Evolutionary conservation across 306 rosid species (phyloP), one percentile per base, ranked within the genome.

Genomic region (Cicer arietinum): DNA sequence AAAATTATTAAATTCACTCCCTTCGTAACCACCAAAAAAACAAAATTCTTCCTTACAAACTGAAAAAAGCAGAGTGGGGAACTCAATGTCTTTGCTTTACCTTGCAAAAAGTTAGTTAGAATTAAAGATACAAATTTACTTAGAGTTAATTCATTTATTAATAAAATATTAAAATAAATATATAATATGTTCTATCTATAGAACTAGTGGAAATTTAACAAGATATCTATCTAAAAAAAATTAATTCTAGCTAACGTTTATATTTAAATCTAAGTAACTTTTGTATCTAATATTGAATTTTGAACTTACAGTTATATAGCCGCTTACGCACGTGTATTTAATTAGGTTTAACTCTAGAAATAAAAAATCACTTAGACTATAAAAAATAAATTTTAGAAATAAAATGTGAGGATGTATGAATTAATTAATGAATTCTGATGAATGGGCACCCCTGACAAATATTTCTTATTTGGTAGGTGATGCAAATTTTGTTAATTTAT

Each of bases 401-500:
- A 80, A 79, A 80, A 72, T 44, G 73, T 45, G 64, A 63, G 44
- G 76, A 12, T 63, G 53, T 37, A 2, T 63, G 45, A 35, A 2
- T 41, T 9, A 50, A 77, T 50, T 64, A 64, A 79, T 77, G 52
- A 72, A 72, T 73, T 39, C 20, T 51, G 13, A 46, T 46, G 85
- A 74, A 80, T 81, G 83, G 88, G 85, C 83, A 78, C 37, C 30
- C 14, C 85, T 75, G 82, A 76, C 75, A 61, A 40, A 42, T 64
- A 79, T 75, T 63, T 50, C 2, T 7, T 52, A 3, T 79, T 67
- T 66, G 0, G 16, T 51, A 67, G 14, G 62, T 46, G 69, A 7
- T 44, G 18, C 40, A 58, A 72, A 41, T 11, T 53, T 79, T 66
- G 52, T 73, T 30, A 30, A 30, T 30, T 84, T 69, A 73, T 73